Base-by-base conservation (phyloP, 2,329 filamentous ascomycete species). In the Coniochaeta pulveracea region DNA sequence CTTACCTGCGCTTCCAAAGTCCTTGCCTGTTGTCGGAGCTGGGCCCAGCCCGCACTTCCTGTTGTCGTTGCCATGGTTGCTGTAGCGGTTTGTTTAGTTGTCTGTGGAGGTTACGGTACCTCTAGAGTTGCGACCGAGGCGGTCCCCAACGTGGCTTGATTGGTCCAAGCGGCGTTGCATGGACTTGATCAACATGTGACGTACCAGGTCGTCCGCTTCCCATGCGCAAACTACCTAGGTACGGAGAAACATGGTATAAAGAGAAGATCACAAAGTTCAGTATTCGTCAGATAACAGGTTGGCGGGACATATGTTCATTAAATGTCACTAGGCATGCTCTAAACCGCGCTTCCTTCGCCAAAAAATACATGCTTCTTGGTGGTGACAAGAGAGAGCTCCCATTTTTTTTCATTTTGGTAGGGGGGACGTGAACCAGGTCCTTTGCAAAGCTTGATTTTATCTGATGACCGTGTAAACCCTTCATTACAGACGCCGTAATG, bases 21-120 rank as follows among this genome's bases (percentile, higher is more conserved):
- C 48, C 91, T 73, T 40, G 86, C 85, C 61, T 96, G 89, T 56
- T 95, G 86, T 48, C 91, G 83, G 46, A 96, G 71, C 63, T 95
- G 86, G 50, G 85, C 80, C 91, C 91, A 98, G 61, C 86, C 80
- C 42, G 72, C 67, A 41, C 60, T 75, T 34, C 35, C 34, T 41
- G 47, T 37, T 28, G 43, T 43, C 31, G 46, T 40, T 38, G 44
- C 45, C 44, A 47, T 47, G 28, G 36, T 42, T 25, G 30, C 4
- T 16, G 19, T 31, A 10, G 6, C 7, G n/a, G 16, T 6, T 16
- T 6, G 10, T 27, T 6, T 4, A 27, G n/a, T n/a, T n/a, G n/a
- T n/a, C n/a, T n/a, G n/a, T n/a, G n/a, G n/a, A n/a, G n/a, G n/a
- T n/a, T n/a, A n/a, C n/a, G n/a, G n/a, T n/a, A n/a, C n/a, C n/a